Percentiles rank a stretch among this genome's conserved stretches.
These are phyloP conservation scores for Talaromyces verruculosus DNA, from an alignment of 2,329 filamentous ascomycete species.

Conservation along the genomic window DNA sequence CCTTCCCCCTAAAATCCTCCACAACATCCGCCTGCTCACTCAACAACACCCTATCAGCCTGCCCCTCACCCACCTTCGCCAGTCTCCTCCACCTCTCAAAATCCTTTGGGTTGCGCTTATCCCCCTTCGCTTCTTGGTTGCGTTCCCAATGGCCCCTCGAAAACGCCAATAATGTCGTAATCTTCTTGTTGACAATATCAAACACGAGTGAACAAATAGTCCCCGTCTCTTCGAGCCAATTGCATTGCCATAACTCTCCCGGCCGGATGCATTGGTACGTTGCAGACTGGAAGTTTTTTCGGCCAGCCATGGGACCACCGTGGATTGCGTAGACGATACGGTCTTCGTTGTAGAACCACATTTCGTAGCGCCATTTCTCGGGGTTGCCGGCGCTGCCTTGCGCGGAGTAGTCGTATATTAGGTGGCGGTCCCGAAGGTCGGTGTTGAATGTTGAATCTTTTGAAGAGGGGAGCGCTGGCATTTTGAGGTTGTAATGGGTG, in stretches of 20 bases:
- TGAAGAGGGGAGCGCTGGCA: constrained; percentile 12
- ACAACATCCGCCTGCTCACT: constrained; percentile 56
- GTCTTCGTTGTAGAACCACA: constrained; percentile 59
- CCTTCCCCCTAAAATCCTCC: constrained; percentile 53
- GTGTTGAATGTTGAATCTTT: constrained; percentile 44
- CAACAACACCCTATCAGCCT: constrained; percentile 53
- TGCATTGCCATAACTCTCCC: constrained; percentile 60
- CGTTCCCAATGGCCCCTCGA: constrained; percentile 59
- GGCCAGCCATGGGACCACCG: constrained; percentile 59
- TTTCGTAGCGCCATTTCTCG: constrained; percentile 62
- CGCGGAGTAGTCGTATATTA: constrained; percentile 59
- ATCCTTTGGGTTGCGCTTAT: constrained; percentile 55
- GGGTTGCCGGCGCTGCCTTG: constrained; percentile 50
- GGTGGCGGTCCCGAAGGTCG: constrained; percentile 55
- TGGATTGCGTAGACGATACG: constrained; percentile 61
- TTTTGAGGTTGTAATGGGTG: background rate
- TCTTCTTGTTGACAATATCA: constrained; percentile 51
- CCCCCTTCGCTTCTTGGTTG: constrained; percentile 42
- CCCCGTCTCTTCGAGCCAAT: constrained; percentile 62
- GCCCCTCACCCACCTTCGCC: constrained; percentile 51
- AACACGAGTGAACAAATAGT: constrained; percentile 58
- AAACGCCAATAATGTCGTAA: constrained; percentile 57
- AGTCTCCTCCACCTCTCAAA: constrained; percentile 54
- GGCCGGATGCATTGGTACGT: constrained; percentile 60
- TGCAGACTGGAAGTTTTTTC: constrained; percentile 55